These are phyloP conservation scores for Recurvomyces mirabilis DNA, from an alignment of 495 filamentous ascomycete species.

Conservation along the genomic window DNA sequence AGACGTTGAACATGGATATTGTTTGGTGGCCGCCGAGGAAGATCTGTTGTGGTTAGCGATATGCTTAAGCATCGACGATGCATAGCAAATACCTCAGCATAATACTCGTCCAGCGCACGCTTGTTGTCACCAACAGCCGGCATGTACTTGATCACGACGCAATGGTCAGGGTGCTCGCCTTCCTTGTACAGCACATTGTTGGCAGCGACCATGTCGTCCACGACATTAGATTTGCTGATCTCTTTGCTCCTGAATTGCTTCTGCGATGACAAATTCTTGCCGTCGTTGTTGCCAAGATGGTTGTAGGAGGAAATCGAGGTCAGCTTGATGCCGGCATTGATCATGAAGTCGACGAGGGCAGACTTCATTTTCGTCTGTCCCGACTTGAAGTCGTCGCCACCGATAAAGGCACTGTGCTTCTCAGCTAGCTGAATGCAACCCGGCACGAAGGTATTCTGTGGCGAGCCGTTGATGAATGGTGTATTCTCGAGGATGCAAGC, in stretches of 20 bases:
- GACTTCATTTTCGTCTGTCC: constrained; percentile 99
- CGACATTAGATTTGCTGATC: constrained; percentile 97
- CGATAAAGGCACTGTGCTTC: constrained; percentile 78
- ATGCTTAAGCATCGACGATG: background rate
- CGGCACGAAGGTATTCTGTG: constrained; percentile 97
- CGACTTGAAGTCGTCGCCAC: constrained; percentile 99
- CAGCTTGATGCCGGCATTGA: constrained; percentile 97
- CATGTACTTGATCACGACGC: constrained; percentile 66
- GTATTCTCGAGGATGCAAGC: constrained; percentile 80
- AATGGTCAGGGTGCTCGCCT: constrained; percentile 44
- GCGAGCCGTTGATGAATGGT: constrained; percentile 98
- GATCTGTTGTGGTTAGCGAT: constrained; percentile 40
- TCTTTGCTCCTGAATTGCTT: constrained; percentile 99
- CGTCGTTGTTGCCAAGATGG: constrained; percentile 98
- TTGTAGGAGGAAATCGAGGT: constrained; percentile 99
- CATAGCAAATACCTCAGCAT: constrained; percentile 49
- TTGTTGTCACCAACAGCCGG: constrained; percentile 98
- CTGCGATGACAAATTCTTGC: constrained; percentile 95
- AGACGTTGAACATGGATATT: constrained; percentile 96
- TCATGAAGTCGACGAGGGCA: constrained; percentile 93
- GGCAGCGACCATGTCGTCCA: constrained; percentile 97
- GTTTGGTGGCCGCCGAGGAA: constrained; percentile 98
- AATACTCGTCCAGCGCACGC: constrained; percentile 97
- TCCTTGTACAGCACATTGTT: constrained; percentile 81
- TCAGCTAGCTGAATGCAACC: constrained; percentile 86